A percentile compares a stretch with the other conserved stretches of the same genome.
Evolutionary conservation across 192 early-diverging fungal genomes (phyloP).

Genomic region (Umbelopsis sp.): DNA sequence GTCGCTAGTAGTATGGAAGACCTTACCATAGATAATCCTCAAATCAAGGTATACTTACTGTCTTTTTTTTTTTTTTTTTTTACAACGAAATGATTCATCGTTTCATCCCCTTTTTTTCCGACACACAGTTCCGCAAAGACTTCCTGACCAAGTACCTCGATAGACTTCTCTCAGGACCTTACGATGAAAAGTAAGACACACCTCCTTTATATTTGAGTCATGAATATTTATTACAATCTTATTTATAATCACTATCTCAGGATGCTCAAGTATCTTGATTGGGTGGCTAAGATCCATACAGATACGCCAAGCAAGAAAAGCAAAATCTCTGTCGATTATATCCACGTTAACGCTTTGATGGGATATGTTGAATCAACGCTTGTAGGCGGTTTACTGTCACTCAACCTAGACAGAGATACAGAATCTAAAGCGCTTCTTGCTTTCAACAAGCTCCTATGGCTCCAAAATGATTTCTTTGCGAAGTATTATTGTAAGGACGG

Average conservation of each 20-base stretch:
- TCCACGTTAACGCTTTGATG: conserved; percentile 78
- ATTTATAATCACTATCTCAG: neutral
- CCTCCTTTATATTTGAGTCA: conserved; percentile 26
- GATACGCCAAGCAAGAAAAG: conserved; percentile 72
- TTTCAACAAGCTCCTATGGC: conserved; percentile 81
- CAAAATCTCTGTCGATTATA: conserved; percentile 81
- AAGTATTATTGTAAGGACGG: conserved; percentile 73
- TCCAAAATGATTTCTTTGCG: conserved; percentile 83
- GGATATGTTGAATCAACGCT: conserved; percentile 64
- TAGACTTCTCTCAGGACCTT: conserved; percentile 55
- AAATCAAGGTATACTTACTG: conserved; percentile 50
- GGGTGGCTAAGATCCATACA: conserved; percentile 80
- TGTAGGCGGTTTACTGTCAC: conserved; percentile 52
- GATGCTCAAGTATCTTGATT: conserved; percentile 76
- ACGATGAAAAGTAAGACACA: conserved; percentile 36
- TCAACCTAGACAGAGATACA: conserved; percentile 55
- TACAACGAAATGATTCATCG: neutral
- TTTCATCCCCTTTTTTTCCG: neutral
- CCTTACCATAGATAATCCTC: conserved; percentile 62
- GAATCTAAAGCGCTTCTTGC: conserved; percentile 62
- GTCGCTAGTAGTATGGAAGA: conserved; percentile 38
- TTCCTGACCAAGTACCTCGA: conserved; percentile 72
- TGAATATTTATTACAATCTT: conserved; percentile 38
- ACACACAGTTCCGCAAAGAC: conserved; percentile 65
- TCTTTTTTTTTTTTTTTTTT: no score